Percentiles rank a stretch among this genome's conserved stretches.
These are phyloP conservation scores for Pulveroboletus ravenelii DNA, from an alignment of 768 basidiomycete species.

Conservation along the genomic window DNA sequence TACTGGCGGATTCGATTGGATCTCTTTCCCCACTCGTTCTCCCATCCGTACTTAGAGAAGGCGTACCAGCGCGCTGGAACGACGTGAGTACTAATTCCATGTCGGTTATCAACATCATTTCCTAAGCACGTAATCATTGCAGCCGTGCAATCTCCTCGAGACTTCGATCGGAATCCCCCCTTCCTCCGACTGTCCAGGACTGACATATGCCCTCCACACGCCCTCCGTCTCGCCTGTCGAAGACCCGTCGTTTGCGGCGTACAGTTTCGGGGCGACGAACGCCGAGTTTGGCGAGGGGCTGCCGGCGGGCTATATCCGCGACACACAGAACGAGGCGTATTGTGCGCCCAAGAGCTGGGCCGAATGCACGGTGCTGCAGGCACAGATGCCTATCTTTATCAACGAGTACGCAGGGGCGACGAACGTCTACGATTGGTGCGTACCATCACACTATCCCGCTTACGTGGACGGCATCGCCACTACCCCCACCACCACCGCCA, in stretches of 20 bases:
- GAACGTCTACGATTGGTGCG: slow-evolving; percentile 24
- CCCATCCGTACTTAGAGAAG: slow-evolving; percentile 28
- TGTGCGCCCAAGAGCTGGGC: slow-evolving; percentile 27
- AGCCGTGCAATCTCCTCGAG: slow-evolving; percentile 34
- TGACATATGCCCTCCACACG: slow-evolving; percentile 25
- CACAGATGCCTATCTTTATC: slow-evolving; percentile 27
- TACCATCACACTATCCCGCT: slow-evolving; percentile 10
- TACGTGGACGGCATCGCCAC: slow-evolving; percentile 4
- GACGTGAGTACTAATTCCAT: slow-evolving; percentile 25
- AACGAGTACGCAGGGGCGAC: slow-evolving; percentile 20
- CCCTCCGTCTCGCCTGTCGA: slow-evolving; percentile 25
- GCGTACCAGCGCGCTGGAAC: slow-evolving; percentile 30
- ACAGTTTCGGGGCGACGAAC: slow-evolving; percentile 12
- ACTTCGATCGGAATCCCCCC: slow-evolving; percentile 28
- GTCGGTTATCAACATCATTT: slow-evolving; percentile 7
- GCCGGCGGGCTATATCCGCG: slow-evolving; percentile 11
- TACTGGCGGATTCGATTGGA: slow-evolving; percentile 22
- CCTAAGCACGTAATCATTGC: slow-evolving; percentile 19
- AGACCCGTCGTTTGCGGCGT: slow-evolving; percentile 19
- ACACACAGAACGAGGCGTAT: slow-evolving; percentile 18
- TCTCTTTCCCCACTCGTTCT: slow-evolving; percentile 30
- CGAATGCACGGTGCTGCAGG: slow-evolving; percentile 14
- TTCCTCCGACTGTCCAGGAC: slow-evolving; percentile 17
- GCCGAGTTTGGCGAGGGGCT: slow-evolving; percentile 11
- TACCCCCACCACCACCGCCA: background rate